Evolutionary conservation across 306 rosid genomes (phyloP), one percentile per base, ranked within the genome.

Genomic region (Hippophae tibetana): DNA sequence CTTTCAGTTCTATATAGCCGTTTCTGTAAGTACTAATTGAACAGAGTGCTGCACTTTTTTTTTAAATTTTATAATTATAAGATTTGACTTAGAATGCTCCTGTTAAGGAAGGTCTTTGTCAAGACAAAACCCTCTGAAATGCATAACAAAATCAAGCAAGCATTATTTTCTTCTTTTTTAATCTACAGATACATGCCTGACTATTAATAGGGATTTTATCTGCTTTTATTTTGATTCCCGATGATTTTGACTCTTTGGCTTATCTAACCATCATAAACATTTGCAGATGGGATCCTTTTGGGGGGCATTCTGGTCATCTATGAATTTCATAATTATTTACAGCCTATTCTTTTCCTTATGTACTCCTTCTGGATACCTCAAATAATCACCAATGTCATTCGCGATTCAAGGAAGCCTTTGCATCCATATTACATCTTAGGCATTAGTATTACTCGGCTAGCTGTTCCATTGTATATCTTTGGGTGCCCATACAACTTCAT

Each of bases 331-430:
- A 79, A 74, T 80, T 89, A 79, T 63, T 65, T 85, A 77, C 80
- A 81, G 65, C 95, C 83, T 57, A 77, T 92, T 75, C 76, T 92
- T 66, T 86, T 92, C 69, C 88, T 92, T 31, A 78, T 84, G 78
- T 86, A 82, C 88, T 85, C 88, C 41, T 92, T 92, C 67, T 92
- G 99, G 99, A 77, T 92, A 72, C 99, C 99, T 77, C 99, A 92
- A 74, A 92, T 92, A 50, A 74, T 86, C 75, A 78, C 90, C 78
- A 92, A 87, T 54, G 85, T 88, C 14, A 58, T 86, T 65, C 95
- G 96, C 9, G 99, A 92, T 64, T 92, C 95, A 0, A 93, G 99
- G 65, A 92, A 92, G 51, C 96, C 99, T 47, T 70, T 92, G 84
- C 99, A 92, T 73, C 96, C 95, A 58, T 84, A 88, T 64, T 92